Evolutionary conservation across 1,284 basidiomycete genomes (phyloP).

Genomic region (Fomitopsis schrenkii): DNA sequence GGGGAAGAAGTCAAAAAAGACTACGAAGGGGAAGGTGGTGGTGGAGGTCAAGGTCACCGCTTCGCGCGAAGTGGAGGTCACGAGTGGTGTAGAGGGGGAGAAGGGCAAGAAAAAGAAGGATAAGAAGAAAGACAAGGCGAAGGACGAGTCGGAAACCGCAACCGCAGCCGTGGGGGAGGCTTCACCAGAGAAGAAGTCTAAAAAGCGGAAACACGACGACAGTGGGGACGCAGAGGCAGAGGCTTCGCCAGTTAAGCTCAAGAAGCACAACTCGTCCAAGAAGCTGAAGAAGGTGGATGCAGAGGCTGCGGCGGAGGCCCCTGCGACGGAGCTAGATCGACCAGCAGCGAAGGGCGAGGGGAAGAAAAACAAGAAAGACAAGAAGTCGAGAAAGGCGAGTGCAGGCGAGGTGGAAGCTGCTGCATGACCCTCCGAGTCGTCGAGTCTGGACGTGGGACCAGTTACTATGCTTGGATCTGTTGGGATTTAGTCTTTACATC

Average conservation of each 20-base stretch:
- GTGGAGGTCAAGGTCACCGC: neutral
- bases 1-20: conserved; percentile 22
- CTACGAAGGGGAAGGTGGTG: conserved; percentile 21
- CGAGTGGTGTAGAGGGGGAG: conserved; percentile 11
- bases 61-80: conserved; percentile 13
- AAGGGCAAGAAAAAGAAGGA: conserved; percentile 20
- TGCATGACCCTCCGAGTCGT: neutral
- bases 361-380: conserved; percentile 22
- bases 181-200: conserved; percentile 13
- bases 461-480: neutral
- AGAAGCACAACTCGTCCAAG: neutral
- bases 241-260: neutral
- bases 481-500: neutral
- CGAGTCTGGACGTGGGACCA: neutral
- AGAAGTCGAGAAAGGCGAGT: conserved; percentile 29
- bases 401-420: conserved; percentile 13
- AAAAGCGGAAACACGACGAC: conserved; percentile 13
- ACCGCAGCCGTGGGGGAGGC: conserved; percentile 2
- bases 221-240: conserved; percentile 1
- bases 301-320: conserved; percentile 8
- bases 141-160: conserved; percentile 16
- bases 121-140: conserved; percentile 25
- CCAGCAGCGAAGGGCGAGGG: conserved; percentile 3
- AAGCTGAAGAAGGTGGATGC: conserved; percentile 1
- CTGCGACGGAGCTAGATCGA: conserved; percentile 11